Evolutionary conservation across 1,284 basidiomycete genomes (phyloP), one percentile per base, ranked within the genome.

Genomic region (Ustilago xerochloae): DNA sequence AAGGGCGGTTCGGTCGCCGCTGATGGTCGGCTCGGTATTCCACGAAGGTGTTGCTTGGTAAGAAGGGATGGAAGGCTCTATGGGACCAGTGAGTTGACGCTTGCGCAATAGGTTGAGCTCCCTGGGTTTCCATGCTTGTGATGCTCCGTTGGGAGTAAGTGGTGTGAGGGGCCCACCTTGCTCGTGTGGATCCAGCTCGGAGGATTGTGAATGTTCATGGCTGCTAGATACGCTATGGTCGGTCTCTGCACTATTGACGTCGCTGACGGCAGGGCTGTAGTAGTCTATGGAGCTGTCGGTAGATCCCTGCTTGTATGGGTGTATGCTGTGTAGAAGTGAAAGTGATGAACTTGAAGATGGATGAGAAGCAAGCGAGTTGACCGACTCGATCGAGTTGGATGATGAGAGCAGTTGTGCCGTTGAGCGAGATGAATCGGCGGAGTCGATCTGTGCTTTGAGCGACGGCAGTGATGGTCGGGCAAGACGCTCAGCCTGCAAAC

Each of bases 91-190:
- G 15, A n/a, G 41, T 26, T 71, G 60, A 15, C 63, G 59, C 30
- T 59, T 61, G 18, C 72, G 67, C 10, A 72, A 39, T 3, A 78
- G 64, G 20, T 64, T 78, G 48, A 78, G 69, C 29, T 78, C 61
- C 61, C 63, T 75, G 20, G 75, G 75, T 35, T 66, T 62, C 75
- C 75, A 78, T 12, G 49, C n/a, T 5, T 61, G 55, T 24, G 58
- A 22, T 10, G 54, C 51, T 13, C 56, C 63, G 28, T 56, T 54
- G 13, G 75, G 72, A 0, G 68, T 78, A 20, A 67, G 26, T 6
- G 75, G 75, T 13, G 75, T 78, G 29, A 63, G 51, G 1, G 75
- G 72, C 10, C 30, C 64, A 13, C 22, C 29, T 3, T 47, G 60
- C 4, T 69, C 60, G 16, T 62, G 57, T 0, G 54, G 26, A 15